Percentiles rank a stretch among this genome's conserved stretches.
Conservation (phyloP, 2,329 filamentous ascomycete species). For the Exophiala mesophila region DNA sequence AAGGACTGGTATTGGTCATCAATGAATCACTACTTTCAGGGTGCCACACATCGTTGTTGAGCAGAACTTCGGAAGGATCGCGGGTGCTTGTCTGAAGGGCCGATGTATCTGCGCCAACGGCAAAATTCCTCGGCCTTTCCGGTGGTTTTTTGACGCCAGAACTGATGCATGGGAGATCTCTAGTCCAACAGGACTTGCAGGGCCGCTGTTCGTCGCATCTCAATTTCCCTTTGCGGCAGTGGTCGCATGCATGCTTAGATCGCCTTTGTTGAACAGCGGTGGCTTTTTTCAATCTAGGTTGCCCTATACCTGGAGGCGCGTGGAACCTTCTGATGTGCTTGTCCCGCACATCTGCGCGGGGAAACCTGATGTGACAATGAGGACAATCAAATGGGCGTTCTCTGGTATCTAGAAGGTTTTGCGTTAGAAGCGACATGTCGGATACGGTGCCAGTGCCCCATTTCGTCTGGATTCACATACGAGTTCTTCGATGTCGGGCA, state of each 20-base stretch:
- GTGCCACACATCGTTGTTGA: no score
- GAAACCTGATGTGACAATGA: not conserved
- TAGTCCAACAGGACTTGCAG: not conserved
- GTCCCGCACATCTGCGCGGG: not conserved
- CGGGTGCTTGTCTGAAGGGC: no score
- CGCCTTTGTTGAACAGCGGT: not conserved
- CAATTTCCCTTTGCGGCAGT: not conserved
- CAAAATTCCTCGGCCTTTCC: not conserved
- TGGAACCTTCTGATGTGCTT: constrained; percentile 1
- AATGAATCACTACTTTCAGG: no score
- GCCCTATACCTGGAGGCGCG: not conserved
- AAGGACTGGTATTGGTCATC: no score
- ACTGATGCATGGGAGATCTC: not conserved
- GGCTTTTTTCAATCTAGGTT: not conserved
- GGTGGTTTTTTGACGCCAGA: not conserved
- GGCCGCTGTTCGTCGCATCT: not conserved
- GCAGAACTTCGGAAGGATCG: no score
- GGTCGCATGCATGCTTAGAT: not conserved
- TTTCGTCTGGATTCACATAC: not conserved
- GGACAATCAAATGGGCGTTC: not conserved
- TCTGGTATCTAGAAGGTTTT: no score
- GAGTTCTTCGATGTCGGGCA: not conserved
- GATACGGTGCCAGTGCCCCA: not conserved
- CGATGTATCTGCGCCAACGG: no score
- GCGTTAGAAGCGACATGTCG: not conserved